Evolutionary conservation across 2,329 filamentous ascomycete species (phyloP).

Genomic region (Pezicula carpinea): DNA sequence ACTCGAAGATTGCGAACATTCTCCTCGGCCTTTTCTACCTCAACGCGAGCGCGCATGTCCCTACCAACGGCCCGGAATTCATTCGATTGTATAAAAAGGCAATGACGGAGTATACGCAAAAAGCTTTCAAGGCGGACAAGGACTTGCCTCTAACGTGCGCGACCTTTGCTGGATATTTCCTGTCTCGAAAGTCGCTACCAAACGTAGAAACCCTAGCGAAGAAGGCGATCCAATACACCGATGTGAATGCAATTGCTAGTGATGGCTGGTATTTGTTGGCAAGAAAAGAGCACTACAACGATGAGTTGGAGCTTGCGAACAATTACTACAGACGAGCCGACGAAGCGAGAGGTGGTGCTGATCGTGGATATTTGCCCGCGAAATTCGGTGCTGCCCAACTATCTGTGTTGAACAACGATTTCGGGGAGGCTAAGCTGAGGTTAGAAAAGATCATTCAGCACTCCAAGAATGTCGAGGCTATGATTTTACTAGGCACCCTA

Average conservation of each 20-base stretch:
- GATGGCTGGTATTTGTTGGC: conserved; percentile 97
- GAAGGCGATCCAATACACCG: conserved; percentile 91
- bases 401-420: conserved; percentile 76
- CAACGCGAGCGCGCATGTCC: conserved; percentile 76
- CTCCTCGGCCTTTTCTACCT: conserved; percentile 88
- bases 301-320: conserved; percentile 67
- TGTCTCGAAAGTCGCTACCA: conserved; percentile 72
- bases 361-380: conserved; percentile 85
- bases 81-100: conserved; percentile 82
- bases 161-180: conserved; percentile 85
- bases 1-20: conserved; percentile 87
- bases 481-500: conserved; percentile 84
- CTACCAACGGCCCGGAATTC: conserved; percentile 81
- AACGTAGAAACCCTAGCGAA: conserved; percentile 84
- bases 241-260: conserved; percentile 93
- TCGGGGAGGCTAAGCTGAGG: conserved; percentile 86
- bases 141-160: conserved; percentile 85
- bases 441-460: conserved; percentile 93
- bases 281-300: conserved; percentile 81
- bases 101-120: conserved; percentile 92
- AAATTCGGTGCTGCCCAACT: conserved; percentile 94
- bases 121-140: conserved; percentile 89
- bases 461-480: conserved; percentile 78
- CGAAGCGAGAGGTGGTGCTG: conserved; percentile 84
- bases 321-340: conserved; percentile 90